Percentiles rank a stretch among this genome's conserved stretches.
Evolutionary conservation across 163 green algal genomes (phyloP).

Genomic region (Trebouxiophyceae sp.): DNA sequence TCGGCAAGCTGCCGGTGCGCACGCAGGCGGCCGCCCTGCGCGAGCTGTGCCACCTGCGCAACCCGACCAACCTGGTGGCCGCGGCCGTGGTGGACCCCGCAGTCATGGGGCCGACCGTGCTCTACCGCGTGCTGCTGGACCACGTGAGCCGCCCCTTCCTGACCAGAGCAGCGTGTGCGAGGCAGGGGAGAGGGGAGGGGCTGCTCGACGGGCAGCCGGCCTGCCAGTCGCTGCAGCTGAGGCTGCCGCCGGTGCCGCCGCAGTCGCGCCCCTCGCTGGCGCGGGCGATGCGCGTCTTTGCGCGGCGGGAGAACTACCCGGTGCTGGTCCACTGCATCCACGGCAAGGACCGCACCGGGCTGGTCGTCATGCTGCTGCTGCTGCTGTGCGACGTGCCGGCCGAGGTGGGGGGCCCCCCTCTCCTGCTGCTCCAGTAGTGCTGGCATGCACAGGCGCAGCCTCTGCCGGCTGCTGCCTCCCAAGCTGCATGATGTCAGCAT

Average conservation of each 20-base stretch:
- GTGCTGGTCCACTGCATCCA: constrained; percentile 58
- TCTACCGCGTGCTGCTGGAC: constrained; percentile 28
- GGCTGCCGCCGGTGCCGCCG: background rate
- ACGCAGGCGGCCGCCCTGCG: constrained; percentile 9
- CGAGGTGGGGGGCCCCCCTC: background rate
- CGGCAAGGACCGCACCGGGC: constrained; percentile 38
- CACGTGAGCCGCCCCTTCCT: constrained; percentile 5
- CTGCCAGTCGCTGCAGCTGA: too few species aligned
- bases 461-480: too few species aligned
- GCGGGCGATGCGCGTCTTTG: constrained; percentile 31
- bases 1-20: constrained; percentile 8
- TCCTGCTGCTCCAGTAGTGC: too few species aligned
- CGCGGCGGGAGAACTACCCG: constrained; percentile 22
- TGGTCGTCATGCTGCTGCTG: constrained; percentile 41
- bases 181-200: too few species aligned
- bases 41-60: constrained; percentile 3
- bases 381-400: constrained; percentile 30
- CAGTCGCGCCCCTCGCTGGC: background rate
- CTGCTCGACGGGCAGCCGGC: too few species aligned
- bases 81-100: constrained; percentile 31
- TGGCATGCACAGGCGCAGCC: too few species aligned
- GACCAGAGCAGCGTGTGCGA: too few species aligned
- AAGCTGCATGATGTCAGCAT: too few species aligned
- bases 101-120: constrained; percentile 34
- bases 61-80: constrained; percentile 13